Percentiles rank a stretch among this genome's conserved stretches.
Conservation (phyloP, 352 stramenopile genomes). For the Globisporangium spinosum region DNA sequence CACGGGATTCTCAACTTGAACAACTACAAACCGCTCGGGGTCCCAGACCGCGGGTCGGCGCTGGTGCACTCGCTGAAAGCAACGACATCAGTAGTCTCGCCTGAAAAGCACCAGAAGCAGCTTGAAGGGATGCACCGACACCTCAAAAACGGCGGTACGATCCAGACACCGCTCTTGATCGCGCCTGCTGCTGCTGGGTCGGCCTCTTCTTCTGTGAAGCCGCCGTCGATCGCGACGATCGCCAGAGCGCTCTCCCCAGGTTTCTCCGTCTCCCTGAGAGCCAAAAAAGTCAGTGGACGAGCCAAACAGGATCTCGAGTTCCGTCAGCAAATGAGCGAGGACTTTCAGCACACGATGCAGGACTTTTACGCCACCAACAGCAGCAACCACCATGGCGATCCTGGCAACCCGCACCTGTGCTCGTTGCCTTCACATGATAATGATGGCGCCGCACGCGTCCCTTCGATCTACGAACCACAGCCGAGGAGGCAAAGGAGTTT, state of each 20-base stretch:
- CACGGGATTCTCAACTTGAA: conserved; percentile 28
- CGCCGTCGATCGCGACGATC: conserved; percentile 11
- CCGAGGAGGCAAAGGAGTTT: not conserved
- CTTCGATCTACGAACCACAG: not conserved
- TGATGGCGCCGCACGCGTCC: not conserved
- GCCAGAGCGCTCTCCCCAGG: conserved; percentile 5
- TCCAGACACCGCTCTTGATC: conserved; percentile 35
- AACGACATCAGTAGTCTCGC: not conserved
- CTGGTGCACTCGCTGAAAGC: conserved; percentile 14
- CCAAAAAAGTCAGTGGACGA: conserved; percentile 9
- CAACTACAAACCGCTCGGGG: not conserved
- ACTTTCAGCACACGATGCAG: conserved; percentile 56
- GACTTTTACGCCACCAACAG: conserved; percentile 42
- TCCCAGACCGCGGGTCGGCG: conserved; percentile 9
- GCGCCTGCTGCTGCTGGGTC: not conserved
- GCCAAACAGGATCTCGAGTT: conserved; percentile 33
- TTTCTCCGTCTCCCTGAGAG: not conserved
- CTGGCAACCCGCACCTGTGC: not conserved
- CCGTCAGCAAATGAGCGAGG: conserved; percentile 39
- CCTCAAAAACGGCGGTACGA: conserved; percentile 52
- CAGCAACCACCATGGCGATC: not conserved
- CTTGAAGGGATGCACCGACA: conserved; percentile 52
- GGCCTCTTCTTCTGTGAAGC: not conserved
- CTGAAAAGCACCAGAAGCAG: conserved; percentile 31
- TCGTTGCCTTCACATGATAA: not conserved